A percentile compares a stretch with the other conserved stretches of the same genome.
Evolutionary conservation across 305 asterid genomes (phyloP).

Genomic region (Ruellia speciosa): DNA sequence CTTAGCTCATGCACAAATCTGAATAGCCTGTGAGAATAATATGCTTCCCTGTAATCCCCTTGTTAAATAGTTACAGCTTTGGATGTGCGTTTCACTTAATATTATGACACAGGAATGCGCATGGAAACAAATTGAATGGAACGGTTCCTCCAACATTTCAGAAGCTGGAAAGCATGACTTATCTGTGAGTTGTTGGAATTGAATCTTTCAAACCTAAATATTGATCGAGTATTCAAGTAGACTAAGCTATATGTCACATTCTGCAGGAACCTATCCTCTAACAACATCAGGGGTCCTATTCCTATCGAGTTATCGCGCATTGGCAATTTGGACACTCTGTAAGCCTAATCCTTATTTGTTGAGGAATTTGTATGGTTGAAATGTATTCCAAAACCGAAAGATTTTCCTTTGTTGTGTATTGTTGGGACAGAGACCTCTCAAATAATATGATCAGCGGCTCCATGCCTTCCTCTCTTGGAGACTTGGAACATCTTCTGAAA

Average conservation of each 20-base stretch:
- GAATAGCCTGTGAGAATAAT: constrained; percentile 80
- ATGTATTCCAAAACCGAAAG: neutral
- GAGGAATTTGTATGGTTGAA: neutral
- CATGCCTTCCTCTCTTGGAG: constrained; percentile 89
- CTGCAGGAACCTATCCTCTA: constrained; percentile 72
- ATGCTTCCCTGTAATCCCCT: neutral
- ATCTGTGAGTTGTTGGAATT: constrained; percentile 56
- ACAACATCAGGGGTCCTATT: constrained; percentile 63
- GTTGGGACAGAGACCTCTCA: constrained; percentile 65
- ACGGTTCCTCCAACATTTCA: constrained; percentile 75
- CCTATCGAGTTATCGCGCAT: constrained; percentile 86
- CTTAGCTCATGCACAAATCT: constrained; percentile 89
- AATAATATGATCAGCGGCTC: constrained; percentile 61
- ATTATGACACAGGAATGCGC: constrained; percentile 51
- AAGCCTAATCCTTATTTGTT: constrained; percentile 28
- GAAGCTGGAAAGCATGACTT: constrained; percentile 87
- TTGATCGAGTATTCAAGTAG: neutral
- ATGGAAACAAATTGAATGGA: constrained; percentile 76
- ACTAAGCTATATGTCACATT: neutral
- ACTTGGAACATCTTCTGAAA: constrained; percentile 92
- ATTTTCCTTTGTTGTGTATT: neutral
- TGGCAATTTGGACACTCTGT: constrained; percentile 90
- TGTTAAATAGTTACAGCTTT: neutral
- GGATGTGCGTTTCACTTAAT: neutral
- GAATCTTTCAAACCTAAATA: neutral